Evolutionary conservation across 257 asterid genomes (phyloP), one percentile per base, ranked within the genome.

Genomic region (Marsdenia floribunda): DNA sequence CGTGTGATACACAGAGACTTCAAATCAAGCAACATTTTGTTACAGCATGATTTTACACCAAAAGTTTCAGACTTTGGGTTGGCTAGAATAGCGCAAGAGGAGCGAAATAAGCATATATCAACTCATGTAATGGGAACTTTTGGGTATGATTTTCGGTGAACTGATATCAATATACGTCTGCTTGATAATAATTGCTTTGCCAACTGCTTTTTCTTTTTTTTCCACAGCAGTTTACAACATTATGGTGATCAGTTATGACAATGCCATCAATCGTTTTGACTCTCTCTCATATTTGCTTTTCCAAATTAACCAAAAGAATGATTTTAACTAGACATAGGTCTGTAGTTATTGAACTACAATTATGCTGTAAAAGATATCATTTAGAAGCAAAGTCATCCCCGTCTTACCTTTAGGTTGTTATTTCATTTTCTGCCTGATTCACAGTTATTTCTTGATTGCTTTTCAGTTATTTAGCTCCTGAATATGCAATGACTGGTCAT

Each of bases 61-160:
- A 90, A 92, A 81, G 97, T 94, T 60, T 94, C 99, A 0, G 99
- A 94, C 79, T 94, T 94, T 76, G 99, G 99, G 68, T 80, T 94
- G 82, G 98, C 98, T 74, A 88, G 94, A 82, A 74, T 93, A 37
- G 99, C 97, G 7, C 74, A 83, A 83, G 97, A 90, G 15, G 99
- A 88, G 80, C 92, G 85, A 78, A 87, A 74, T 83, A 80, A 83
- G 76, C 94, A 92, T 50, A 76, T 94, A 40, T 92, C 97, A 4
- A 94, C 99, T 47, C 99, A 88, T 80, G 97, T 92, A 73, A 94
- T 94, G 97, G 99, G 99, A 55, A 94, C 99, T 77, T 94, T 94
- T 38, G 99, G 99, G 99, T 92, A 84, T 73, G 79, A 64, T 46
- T 71, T 38, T 76, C 33, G 9, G 54, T n/a, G 22, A 35, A 9